phyloP scores from a whole-genome alignment of 1,284 basidiomycete genomes.

The Marasmius sp. region DNA sequence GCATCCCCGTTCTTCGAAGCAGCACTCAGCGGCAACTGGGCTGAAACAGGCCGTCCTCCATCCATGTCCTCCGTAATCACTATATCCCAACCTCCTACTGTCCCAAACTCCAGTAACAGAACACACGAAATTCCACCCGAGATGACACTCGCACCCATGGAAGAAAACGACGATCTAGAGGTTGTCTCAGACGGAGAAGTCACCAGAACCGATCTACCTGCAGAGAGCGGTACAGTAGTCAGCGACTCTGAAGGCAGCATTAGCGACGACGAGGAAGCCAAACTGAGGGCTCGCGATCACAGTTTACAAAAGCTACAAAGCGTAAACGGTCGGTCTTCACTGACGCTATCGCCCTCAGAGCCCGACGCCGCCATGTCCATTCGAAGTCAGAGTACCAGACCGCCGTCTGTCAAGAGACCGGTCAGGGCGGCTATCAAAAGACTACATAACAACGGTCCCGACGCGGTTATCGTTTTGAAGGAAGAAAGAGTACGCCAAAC shows the following conservation, averaged over 20 bases:
- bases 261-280: conserved; percentile 31
- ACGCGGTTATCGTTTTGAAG: conserved; percentile 79
- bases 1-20: conserved; percentile 87
- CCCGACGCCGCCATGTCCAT: background rate
- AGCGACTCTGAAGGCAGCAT: conserved; percentile 30
- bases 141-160: conserved; percentile 58
- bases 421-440: conserved; percentile 42
- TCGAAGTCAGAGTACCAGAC: background rate
- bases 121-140: conserved; percentile 43
- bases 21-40: conserved; percentile 78
- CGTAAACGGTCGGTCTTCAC: background rate
- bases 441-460: conserved; percentile 49
- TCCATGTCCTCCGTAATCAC: conserved; percentile 81
- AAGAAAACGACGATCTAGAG: conserved; percentile 50
- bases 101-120: conserved; percentile 44
- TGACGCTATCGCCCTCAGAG: background rate
- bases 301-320: conserved; percentile 51
- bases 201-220: conserved; percentile 23
- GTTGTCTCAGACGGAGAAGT: conserved; percentile 32
- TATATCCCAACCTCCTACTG: conserved; percentile 67
- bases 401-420: conserved; percentile 14
- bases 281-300: conserved; percentile 35
- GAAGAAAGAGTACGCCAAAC: conserved; percentile 65
- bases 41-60: conserved; percentile 68
- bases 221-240: conserved; percentile 14